Percentiles rank a stretch among this genome's conserved stretches.
phyloP scores from a whole-genome alignment of 768 basidiomycete genomes.

The Dioszegia crocea region DNA sequence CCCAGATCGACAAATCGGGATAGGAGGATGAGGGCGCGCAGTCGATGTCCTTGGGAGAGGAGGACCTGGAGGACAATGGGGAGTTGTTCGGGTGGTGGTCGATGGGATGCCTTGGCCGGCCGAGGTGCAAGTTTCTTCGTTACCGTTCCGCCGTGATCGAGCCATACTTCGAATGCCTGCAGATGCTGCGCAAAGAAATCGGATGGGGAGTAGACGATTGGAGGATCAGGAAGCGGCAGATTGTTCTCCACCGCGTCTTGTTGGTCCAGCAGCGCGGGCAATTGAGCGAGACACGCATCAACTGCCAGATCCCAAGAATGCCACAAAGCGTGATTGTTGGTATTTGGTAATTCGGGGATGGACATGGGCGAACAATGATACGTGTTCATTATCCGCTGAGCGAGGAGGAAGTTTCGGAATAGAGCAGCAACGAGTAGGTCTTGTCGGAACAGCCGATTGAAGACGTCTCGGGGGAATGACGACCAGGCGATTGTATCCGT shows the following conservation, averaged over 20 bases:
- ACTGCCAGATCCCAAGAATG: constrained; percentile 96
- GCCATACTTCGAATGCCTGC: constrained; percentile 97
- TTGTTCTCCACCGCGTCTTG: constrained; percentile 33
- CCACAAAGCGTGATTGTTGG: constrained; percentile 97
- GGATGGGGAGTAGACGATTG: constrained; percentile 66
- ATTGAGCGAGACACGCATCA: constrained; percentile 84
- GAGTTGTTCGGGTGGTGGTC: constrained; percentile 92
- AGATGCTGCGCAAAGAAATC: constrained; percentile 94
- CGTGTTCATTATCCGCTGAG: constrained; percentile 95
- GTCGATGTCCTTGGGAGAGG: constrained; percentile 89
- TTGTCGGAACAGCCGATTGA: constrained; percentile 88
- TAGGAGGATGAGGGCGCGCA: constrained; percentile 88
- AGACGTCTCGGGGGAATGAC: constrained; percentile 85
- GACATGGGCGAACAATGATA: constrained; percentile 96
- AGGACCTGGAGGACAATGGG: constrained; percentile 97
- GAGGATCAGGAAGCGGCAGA: constrained; percentile 35
- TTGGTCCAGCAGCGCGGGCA: constrained; percentile 65
- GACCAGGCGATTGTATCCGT: constrained; percentile 99
- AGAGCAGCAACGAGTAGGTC: constrained; percentile 93
- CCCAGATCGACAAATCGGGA: constrained; percentile 98
- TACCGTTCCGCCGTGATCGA: constrained; percentile 68
- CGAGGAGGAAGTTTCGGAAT: constrained; percentile 94
- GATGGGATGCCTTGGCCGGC: constrained; percentile 62
- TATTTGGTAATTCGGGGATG: constrained; percentile 81
- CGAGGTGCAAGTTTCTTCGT: constrained; percentile 45